Percentiles rank a stretch among this genome's conserved stretches.
These are phyloP conservation scores for Mediolabrus comicus DNA, from an alignment of 108 stramenopile species.

Conservation along the genomic window DNA sequence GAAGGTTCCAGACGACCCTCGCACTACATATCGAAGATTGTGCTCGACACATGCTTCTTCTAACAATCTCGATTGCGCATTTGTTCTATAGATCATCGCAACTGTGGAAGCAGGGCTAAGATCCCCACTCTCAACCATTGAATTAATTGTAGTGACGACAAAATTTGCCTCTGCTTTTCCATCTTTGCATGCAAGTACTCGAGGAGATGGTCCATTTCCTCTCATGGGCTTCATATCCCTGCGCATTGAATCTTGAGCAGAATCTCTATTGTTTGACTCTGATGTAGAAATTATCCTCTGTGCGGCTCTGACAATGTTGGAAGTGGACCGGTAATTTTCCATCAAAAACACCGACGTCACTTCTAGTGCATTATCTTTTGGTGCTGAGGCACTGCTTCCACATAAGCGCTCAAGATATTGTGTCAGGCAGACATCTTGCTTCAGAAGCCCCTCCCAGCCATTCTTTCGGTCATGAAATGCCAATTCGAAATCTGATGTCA, in stretches of 20 bases:
- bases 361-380: conserved; percentile 7
- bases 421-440: conserved; percentile 12
- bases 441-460: conserved; percentile 30
- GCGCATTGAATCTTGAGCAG: conserved; percentile 48
- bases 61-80: conserved; percentile 86
- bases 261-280: background rate
- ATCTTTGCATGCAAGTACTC: conserved; percentile 71
- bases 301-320: conserved; percentile 80
- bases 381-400: background rate
- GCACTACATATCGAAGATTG: conserved; percentile 72
- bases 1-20: conserved; percentile 72
- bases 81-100: conserved; percentile 88
- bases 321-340: conserved; percentile 83
- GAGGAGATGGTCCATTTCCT: conserved; percentile 65
- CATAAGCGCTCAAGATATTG: conserved; percentile 18
- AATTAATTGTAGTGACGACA: conserved; percentile 62
- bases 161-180: conserved; percentile 71
- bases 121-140: conserved; percentile 54
- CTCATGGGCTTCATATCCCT: conserved; percentile 78
- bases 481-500: conserved; percentile 53
- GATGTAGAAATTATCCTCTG: conserved; percentile 70
- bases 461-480: conserved; percentile 49
- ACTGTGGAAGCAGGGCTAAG: conserved; percentile 46
- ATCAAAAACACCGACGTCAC: conserved; percentile 71
- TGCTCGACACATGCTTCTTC: conserved; percentile 87